Evolutionary conservation across 2,329 filamentous ascomycete species (phyloP).

Genomic region (Mollisiaceae sp.): DNA sequence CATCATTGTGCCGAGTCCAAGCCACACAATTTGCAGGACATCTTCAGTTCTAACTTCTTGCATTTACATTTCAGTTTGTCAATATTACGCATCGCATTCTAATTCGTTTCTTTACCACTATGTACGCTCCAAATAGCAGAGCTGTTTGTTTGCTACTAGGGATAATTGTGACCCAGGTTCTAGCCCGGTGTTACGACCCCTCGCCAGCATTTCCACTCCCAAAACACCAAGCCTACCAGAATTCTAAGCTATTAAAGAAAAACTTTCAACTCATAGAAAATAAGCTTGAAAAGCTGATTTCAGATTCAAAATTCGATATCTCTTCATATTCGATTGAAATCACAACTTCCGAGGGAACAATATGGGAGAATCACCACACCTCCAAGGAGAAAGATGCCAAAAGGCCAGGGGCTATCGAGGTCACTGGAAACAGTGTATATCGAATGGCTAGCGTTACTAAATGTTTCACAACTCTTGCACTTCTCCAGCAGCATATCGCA

Average conservation of each 20-base stretch:
- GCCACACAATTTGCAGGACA: not conserved
- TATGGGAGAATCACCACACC: conserved; percentile 13
- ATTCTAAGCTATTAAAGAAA: not conserved
- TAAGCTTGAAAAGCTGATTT: conserved; percentile 11
- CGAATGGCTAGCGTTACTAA: conserved; percentile 84
- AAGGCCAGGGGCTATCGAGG: conserved; percentile 2
- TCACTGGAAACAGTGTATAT: conserved; percentile 60
- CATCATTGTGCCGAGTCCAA: not conserved
- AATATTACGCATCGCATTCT: not conserved
- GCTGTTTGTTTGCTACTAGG: conserved; percentile 1
- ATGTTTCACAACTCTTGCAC: conserved; percentile 50
- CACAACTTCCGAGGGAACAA: conserved; percentile 5
- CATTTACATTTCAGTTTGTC: not conserved
- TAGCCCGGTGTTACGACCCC: conserved; percentile 11
- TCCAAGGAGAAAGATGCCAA: conserved; percentile 2
- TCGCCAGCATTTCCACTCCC: conserved; percentile 12
- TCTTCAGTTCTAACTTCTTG: not conserved
- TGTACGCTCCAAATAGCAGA: not conserved
- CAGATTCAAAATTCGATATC: not conserved
- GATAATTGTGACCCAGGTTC: not conserved
- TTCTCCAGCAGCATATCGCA: conserved; percentile 11
- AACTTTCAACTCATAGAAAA: not conserved
- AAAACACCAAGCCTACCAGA: conserved; percentile 9
- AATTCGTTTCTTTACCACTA: not conserved
- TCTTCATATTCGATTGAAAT: conserved; percentile 12